A percentile compares a stretch with the other conserved stretches of the same genome.
Conservation (phyloP, 257 asterid species). For the Nicotiana otophora region DNA sequence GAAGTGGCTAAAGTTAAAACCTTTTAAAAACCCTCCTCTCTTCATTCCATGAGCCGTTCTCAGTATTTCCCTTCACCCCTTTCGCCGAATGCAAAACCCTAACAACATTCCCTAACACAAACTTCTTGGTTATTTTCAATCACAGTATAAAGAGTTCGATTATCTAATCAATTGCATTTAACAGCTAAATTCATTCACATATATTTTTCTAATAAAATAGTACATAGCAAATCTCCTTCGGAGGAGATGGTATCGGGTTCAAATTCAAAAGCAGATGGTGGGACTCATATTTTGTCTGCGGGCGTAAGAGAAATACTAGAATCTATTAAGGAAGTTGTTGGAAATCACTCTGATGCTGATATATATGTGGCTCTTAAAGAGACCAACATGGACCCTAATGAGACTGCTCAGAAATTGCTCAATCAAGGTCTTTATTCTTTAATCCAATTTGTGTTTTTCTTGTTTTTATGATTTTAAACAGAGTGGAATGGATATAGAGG, state of each 20-base stretch:
- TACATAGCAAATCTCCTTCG: background rate
- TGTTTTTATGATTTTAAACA: background rate
- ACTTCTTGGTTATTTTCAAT: background rate
- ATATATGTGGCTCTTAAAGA: slow-evolving; percentile 80
- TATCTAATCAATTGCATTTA: background rate
- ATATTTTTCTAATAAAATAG: background rate
- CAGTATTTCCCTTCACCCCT: background rate
- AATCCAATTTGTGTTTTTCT: background rate
- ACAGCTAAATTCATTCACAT: background rate
- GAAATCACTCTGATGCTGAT: slow-evolving; percentile 86
- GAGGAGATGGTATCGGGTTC: slow-evolving; percentile 64
- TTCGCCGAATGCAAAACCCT: background rate
- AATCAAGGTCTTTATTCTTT: slow-evolving; percentile 52
- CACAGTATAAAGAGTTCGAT: background rate
- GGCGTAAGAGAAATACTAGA: slow-evolving; percentile 76
- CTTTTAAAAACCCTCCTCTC: background rate
- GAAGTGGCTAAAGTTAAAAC: background rate
- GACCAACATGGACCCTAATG: slow-evolving; percentile 92
- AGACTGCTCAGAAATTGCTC: slow-evolving; percentile 80
- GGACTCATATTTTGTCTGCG: slow-evolving; percentile 57
- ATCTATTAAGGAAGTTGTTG: slow-evolving; percentile 76
- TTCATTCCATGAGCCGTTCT: background rate
- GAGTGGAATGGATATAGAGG: background rate
- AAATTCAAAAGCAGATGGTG: slow-evolving; percentile 45
- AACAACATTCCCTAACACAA: background rate